Conservation (phyloP, 352 stramenopile species). For the Phytophthora vignae region DNA sequence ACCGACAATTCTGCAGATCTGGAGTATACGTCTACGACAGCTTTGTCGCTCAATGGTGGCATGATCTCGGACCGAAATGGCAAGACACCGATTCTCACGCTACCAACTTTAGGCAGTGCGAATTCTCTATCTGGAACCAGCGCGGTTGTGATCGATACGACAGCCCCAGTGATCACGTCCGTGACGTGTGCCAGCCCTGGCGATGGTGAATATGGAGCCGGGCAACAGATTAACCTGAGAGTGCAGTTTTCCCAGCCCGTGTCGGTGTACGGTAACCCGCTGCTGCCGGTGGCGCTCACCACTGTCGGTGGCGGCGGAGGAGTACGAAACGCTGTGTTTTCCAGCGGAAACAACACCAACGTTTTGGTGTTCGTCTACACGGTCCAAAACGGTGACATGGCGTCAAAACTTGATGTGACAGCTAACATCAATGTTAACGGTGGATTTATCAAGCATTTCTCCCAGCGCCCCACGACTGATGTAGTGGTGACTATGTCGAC, state of each 20-base stretch:
- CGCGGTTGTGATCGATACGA: slow-evolving; percentile 75
- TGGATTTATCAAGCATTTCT: slow-evolving; percentile 78
- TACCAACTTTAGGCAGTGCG: slow-evolving; percentile 53
- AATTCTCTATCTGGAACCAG: slow-evolving; percentile 61
- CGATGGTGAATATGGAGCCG: slow-evolving; percentile 73
- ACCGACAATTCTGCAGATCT: slow-evolving; percentile 64
- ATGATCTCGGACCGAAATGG: slow-evolving; percentile 77
- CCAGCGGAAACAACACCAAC: slow-evolving; percentile 74
- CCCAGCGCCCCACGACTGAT: slow-evolving; percentile 71
- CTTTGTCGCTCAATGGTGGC: slow-evolving; percentile 60
- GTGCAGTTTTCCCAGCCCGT: slow-evolving; percentile 73
- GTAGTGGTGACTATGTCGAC: slow-evolving; percentile 54
- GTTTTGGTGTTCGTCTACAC: slow-evolving; percentile 76
- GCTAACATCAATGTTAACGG: slow-evolving; percentile 65
- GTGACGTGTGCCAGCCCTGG: slow-evolving; percentile 60
- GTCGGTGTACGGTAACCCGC: slow-evolving; percentile 65
- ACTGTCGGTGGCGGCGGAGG: slow-evolving; percentile 46
- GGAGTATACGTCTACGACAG: slow-evolving; percentile 67
- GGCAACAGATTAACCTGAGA: slow-evolving; percentile 66
- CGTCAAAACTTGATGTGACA: slow-evolving; percentile 59
- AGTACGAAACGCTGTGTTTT: slow-evolving; percentile 52
- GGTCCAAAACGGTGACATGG: slow-evolving; percentile 64
- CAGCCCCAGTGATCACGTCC: slow-evolving; percentile 61
- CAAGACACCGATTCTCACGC: slow-evolving; percentile 56
- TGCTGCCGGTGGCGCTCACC: slow-evolving; percentile 58